These are phyloP conservation scores for Fusarium marasasianum DNA, from an alignment of 2,329 filamentous ascomycete species.

Conservation along the genomic window DNA sequence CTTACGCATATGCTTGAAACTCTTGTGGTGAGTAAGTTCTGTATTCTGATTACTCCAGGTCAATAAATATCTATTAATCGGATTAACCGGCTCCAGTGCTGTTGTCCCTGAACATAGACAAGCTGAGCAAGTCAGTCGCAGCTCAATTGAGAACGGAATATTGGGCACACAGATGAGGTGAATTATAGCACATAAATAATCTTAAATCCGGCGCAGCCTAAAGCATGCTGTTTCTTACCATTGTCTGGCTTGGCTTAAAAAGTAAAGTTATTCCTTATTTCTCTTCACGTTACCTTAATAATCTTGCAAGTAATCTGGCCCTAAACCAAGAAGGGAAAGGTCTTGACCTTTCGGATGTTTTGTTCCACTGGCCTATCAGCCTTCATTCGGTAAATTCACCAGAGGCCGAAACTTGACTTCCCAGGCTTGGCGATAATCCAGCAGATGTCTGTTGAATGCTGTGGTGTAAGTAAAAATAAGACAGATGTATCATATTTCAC, in stretches of 20 bases:
- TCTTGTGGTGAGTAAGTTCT: rapidly evolving
- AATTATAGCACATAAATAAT: rapidly evolving
- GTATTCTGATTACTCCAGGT: neutral
- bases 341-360: neutral
- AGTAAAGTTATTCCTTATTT: rapidly evolving
- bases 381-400: too few species aligned
- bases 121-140: neutral
- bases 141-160: rapidly evolving
- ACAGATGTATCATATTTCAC: too few species aligned
- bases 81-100: neutral
- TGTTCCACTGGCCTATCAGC: neutral
- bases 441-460: too few species aligned
- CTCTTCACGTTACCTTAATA: neutral
- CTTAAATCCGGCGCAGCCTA: rapidly evolving
- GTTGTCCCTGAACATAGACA: neutral
- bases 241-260: rapidly evolving
- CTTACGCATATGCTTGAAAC: neutral
- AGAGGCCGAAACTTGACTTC: neutral
- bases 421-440: neutral
- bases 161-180: rapidly evolving
- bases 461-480: too few species aligned
- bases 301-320: neutral
- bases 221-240: rapidly evolving
- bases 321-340: neutral
- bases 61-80: rapidly evolving